Evolutionary conservation across 2,329 filamentous ascomycete genomes (phyloP).

Genomic region (Cladosporium sp.): DNA sequence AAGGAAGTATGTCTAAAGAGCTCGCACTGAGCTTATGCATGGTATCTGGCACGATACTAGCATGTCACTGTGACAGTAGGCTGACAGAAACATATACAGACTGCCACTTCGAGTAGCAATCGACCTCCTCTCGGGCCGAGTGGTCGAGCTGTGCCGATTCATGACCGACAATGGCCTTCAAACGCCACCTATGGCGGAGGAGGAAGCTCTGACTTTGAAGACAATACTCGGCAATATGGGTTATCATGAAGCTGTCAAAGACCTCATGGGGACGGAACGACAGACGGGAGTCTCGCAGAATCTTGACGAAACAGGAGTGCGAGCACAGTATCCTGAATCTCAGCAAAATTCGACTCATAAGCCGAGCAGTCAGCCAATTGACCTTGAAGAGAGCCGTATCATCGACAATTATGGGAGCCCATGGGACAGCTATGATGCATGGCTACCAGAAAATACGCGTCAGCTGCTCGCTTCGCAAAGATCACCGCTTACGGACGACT

Average conservation of each 20-base stretch:
- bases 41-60: not conserved
- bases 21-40: not conserved
- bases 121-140: not conserved
- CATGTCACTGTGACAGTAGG: no score
- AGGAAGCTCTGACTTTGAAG: not conserved
- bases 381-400: no score
- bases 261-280: not conserved
- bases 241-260: not conserved
- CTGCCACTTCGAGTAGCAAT: not conserved
- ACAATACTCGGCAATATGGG: not conserved
- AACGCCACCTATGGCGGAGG: not conserved
- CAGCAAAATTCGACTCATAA: no score
- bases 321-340: no score
- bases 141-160: not conserved
- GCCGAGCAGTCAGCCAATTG: no score
- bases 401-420: no score
- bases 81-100: not conserved
- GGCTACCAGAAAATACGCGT: not conserved
- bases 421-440: not conserved
- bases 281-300: not conserved
- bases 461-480: no score
- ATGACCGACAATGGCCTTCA: not conserved
- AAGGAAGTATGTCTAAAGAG: not conserved
- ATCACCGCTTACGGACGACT: no score
- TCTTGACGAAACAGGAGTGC: no score